These are phyloP conservation scores for Filosporella fistucella DNA, from an alignment of 495 filamentous ascomycete genomes.

Conservation along the genomic window DNA sequence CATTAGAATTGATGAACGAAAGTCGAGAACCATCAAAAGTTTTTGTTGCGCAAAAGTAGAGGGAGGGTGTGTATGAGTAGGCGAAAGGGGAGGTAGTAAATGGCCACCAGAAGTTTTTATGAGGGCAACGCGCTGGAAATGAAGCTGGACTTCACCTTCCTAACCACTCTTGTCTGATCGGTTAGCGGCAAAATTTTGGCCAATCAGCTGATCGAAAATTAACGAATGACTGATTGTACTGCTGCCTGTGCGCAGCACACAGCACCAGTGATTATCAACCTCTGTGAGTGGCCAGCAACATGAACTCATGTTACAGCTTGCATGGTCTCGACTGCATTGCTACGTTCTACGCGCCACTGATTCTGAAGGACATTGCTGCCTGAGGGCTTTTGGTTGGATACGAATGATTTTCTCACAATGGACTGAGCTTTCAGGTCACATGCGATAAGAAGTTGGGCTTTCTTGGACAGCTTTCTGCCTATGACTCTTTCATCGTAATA, in stretches of 20 bases:
- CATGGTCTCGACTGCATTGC: too few species aligned
- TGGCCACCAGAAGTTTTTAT: conserved; percentile 7
- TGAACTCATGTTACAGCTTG: too few species aligned
- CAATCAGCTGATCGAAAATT: conserved; percentile 3
- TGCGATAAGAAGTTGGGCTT: too few species aligned
- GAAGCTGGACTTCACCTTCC: not conserved
- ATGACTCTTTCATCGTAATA: too few species aligned
- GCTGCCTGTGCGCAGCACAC: too few species aligned
- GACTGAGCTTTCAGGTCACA: too few species aligned
- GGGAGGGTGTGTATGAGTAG: conserved; percentile 6
- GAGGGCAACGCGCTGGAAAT: not conserved
- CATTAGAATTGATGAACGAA: conserved; percentile 21
- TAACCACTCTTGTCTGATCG: not conserved
- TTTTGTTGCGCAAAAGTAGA: too few species aligned
- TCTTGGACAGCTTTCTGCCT: too few species aligned
- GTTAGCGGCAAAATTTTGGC: conserved; percentile 5
- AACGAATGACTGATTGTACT: conserved; percentile 14
- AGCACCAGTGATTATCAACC: too few species aligned
- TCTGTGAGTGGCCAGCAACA: too few species aligned
- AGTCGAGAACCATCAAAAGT: conserved; percentile 17
- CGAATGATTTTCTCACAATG: too few species aligned
- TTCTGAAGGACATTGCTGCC: conserved; percentile 16
- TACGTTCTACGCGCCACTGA: too few species aligned
- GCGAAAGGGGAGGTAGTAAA: conserved; percentile 1
- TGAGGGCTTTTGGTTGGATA: conserved; percentile 17